Evolutionary conservation across 1,284 basidiomycete species (phyloP).

Genomic region (Agroathelia rolfsii): DNA sequence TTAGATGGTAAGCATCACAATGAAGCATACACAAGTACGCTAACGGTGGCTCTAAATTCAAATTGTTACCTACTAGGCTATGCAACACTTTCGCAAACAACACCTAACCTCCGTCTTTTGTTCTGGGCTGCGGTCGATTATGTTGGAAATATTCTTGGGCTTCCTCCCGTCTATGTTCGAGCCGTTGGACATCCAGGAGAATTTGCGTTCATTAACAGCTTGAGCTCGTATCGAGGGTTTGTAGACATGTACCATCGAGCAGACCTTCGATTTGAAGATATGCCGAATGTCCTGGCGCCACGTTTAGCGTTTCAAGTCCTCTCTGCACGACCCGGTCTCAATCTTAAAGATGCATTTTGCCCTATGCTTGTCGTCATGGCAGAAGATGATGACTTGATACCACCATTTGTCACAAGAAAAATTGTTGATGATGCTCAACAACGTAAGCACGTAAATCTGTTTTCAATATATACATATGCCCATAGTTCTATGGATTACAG

Average conservation of each 20-base stretch:
- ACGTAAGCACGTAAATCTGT: slow-evolving; percentile 12
- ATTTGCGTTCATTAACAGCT: slow-evolving; percentile 12
- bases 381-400: slow-evolving; percentile 14
- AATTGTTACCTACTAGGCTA: slow-evolving; percentile 14
- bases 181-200: slow-evolving; percentile 15
- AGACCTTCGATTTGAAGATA: slow-evolving; percentile 7
- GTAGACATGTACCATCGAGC: slow-evolving; percentile 11
- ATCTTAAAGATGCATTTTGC: slow-evolving; percentile 9
- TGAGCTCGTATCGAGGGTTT: slow-evolving; percentile 10
- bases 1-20: slow-evolving; percentile 7
- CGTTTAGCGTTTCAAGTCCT: slow-evolving; percentile 12
- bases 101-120: slow-evolving; percentile 14
- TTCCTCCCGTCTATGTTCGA: slow-evolving; percentile 12
- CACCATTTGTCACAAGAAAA: slow-evolving; percentile 8
- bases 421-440: slow-evolving; percentile 9
- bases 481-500: slow-evolving; percentile 5
- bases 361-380: slow-evolving; percentile 11
- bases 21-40: not conserved
- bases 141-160: slow-evolving; percentile 11
- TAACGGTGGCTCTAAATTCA: too few relatives aligned
- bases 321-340: slow-evolving; percentile 10
- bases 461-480: not conserved
- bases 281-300: slow-evolving; percentile 13
- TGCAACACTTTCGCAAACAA: slow-evolving; percentile 9
- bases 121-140: slow-evolving; percentile 15